These are phyloP conservation scores for Epichloe hybrida DNA, from an alignment of 2,329 filamentous ascomycete genomes.

Conservation along the genomic window DNA sequence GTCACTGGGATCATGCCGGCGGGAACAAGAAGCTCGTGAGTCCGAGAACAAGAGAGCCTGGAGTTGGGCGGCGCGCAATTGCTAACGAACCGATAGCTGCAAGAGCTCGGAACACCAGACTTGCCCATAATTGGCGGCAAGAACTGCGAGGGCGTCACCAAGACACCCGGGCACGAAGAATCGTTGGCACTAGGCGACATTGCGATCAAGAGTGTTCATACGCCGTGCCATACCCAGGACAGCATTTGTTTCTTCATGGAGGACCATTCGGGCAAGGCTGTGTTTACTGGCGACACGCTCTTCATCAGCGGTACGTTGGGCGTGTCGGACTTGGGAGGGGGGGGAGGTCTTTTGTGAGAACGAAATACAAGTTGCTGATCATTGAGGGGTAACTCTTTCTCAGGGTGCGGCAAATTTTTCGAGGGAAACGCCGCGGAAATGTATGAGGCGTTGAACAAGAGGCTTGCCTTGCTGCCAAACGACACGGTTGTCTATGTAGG, in stretches of 20 bases:
- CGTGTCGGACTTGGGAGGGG: background rate
- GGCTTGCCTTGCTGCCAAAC: conserved; percentile 65
- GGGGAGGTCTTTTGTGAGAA: background rate
- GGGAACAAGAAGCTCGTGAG: conserved; percentile 65
- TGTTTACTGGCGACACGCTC: conserved; percentile 93
- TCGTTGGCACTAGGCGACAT: conserved; percentile 76
- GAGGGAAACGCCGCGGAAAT: conserved; percentile 84
- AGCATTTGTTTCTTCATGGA: conserved; percentile 93
- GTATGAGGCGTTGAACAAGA: conserved; percentile 83
- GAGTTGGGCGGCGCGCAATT: too few species aligned
- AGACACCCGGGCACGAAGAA: conserved; percentile 61
- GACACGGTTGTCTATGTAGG: conserved; percentile 83
- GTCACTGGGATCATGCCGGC: conserved; percentile 88
- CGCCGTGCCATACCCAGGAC: conserved; percentile 95
- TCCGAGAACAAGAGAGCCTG: background rate
- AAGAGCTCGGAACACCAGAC: conserved; percentile 39
- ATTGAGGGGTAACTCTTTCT: too few species aligned
- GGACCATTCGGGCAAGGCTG: conserved; percentile 59
- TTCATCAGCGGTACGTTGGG: conserved; percentile 65
- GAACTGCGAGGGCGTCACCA: conserved; percentile 68
- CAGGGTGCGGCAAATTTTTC: conserved; percentile 90
- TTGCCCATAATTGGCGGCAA: conserved; percentile 77
- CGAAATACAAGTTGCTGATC: too few species aligned
- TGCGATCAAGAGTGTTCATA: conserved; percentile 72
- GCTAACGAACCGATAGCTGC: conserved; percentile 13